These are phyloP conservation scores for Plasmodium coatneyi DNA, from an alignment of 169 alveolate genomes.

Conservation along the genomic window DNA sequence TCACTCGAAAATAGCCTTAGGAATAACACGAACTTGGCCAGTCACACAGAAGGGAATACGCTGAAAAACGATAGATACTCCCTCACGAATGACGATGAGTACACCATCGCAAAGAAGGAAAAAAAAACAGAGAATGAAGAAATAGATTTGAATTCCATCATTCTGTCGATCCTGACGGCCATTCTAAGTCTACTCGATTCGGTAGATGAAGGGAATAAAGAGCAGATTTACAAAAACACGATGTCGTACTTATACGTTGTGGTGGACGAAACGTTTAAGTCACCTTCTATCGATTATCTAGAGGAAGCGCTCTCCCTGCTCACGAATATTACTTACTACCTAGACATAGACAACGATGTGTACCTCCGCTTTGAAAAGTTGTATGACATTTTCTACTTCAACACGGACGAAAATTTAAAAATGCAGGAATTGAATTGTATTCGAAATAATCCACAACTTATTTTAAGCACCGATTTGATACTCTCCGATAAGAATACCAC, in stretches of 20 bases:
- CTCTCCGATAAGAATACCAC: slow-evolving; percentile 35
- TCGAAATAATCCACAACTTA: slow-evolving; percentile 40
- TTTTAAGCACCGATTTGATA: slow-evolving; percentile 42
- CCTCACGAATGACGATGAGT: not conserved
- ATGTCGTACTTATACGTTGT: slow-evolving; percentile 56
- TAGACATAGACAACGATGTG: slow-evolving; percentile 61
- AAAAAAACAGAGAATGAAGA: slow-evolving; percentile 68
- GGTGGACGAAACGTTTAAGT: slow-evolving; percentile 70
- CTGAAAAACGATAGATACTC: slow-evolving; percentile 11
- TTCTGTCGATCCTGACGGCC: slow-evolving; percentile 49
- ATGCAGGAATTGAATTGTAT: slow-evolving; percentile 27
- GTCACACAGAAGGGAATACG: not conserved
- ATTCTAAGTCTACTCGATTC: slow-evolving; percentile 61
- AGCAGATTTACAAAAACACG: slow-evolving; percentile 31
- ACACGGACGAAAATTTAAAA: slow-evolving; percentile 54
- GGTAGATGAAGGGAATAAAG: slow-evolving; percentile 61
- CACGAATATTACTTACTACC: slow-evolving; percentile 58
- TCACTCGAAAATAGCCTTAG: slow-evolving; percentile 19
- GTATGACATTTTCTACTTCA: slow-evolving; percentile 60
- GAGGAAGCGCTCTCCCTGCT: slow-evolving; percentile 61
- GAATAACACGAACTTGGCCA: not conserved
- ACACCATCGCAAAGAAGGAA: not conserved
- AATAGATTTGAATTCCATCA: slow-evolving; percentile 46
- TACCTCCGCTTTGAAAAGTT: slow-evolving; percentile 70
- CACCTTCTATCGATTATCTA: slow-evolving; percentile 59